Base-by-base conservation (phyloP, 805 yeast species). In the Komagataella pastoris region DNA sequence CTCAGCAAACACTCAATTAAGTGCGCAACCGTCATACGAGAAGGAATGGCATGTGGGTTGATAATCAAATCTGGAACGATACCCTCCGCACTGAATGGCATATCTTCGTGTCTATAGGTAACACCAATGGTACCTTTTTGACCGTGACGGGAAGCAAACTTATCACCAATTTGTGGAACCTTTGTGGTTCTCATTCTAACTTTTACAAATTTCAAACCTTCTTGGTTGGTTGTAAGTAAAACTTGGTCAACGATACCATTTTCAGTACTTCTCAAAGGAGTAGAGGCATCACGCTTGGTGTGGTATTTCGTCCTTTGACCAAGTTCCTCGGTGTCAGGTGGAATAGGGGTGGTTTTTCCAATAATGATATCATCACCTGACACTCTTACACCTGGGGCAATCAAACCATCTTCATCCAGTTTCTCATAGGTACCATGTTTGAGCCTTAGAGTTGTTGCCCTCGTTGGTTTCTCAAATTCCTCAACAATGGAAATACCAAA, bases 121-220 rank as follows among this genome's bases (percentile, higher is more conserved):
- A 93, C 93, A 83, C 99, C 99, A 69, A 93, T 90, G 18, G 99
- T 93, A 84, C 99, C 99, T 74, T 93, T 93, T 72, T 93, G 99
- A 67, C 99, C 99, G 77, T 93, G 99, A 73, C 99, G 87, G 46
- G 98, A 91, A 6, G 99, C 98, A 71, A 93, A 93, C 71, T 93
- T 93, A 71, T 93, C 99, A 70, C 99, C 99, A 70, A 93, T 91
- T 71, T 93, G 99, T 10, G 99, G 99, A 48, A 91, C 78, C 71
- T 95, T 93, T 3, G 99, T 93, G 1, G 99, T 93, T 77, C 99
- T 87, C 88, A 95, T 93, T 72, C 99, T 82, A 49, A 93, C 98
- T 72, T 93, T 93, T 51, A 93, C 98, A 60, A 93, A 95, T 64
- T 90, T 88, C 68, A 95, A 79, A 56, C 99, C 99, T 69, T 93